Base-by-base conservation (phyloP, 495 filamentous ascomycete genomes). In the Chaetomium fimeti region DNA sequence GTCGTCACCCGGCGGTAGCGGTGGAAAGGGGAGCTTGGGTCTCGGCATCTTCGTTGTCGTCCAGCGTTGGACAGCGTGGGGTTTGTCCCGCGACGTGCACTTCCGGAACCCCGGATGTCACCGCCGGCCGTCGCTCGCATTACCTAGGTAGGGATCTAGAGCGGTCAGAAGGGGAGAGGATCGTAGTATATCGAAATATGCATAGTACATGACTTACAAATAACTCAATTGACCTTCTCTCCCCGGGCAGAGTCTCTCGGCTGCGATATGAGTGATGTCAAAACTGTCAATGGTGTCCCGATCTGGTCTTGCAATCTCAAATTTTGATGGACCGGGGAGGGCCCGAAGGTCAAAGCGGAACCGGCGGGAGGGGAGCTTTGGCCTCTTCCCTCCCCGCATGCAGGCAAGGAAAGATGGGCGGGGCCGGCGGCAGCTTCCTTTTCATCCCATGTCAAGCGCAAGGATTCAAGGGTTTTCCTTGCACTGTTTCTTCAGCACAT, bases 311-410 rank as follows among this genome's bases (percentile, higher is more conserved):
- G 45, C 24, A 38, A 42, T 52, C 47, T 64, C 62, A 51, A 52
- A 58, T 52, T 42, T 36, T 18, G 24, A 16, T 43, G 54, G 27
- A 27, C 32, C n/a, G 29, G 32, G 1, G 11, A 29, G 32, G 28
- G n/a, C 40, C 58, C 28, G 22, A 58, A 40, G 18, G 54, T 53
- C 47, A 56, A 52, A 61, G 56, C 65, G 60, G 55, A 57, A 67
- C 57, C 48, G 62, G 56, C 20, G 43, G 54, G 53, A 63, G 60
- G 43, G 54, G 53, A 63, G 65, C 65, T 63, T 56, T 38, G 61
- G 51, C 55, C 60, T 47, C 18, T 45, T 28, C 24, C 43, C 32
- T 29, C 22, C 43, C 62, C 42, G 20, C 64, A 43, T 47, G 52
- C 53, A 51, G 36, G 59, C 59, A 64, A 43, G 13, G 6, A 36